Base-by-base conservation (phyloP, 768 basidiomycete species). In the Pisolithus sp. region DNA sequence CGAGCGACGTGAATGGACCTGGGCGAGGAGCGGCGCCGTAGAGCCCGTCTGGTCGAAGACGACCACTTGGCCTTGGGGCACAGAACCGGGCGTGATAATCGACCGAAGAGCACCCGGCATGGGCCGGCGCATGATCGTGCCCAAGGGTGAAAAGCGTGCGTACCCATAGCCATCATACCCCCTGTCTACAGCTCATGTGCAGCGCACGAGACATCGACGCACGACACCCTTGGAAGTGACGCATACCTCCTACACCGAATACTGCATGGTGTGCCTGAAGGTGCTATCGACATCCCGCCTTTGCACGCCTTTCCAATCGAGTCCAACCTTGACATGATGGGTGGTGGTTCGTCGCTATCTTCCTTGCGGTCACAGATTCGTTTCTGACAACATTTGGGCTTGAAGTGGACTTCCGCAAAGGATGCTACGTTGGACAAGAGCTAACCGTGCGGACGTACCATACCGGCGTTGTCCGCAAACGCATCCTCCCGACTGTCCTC, bases 391-490 rank as follows among this genome's bases (percentile, higher is more conserved):
- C 9, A 28, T 55, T 23, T 56, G 26, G 49, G 39, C 48, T 41
- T 45, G 24, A 76, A 86, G 94, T 98, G 64, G 93, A 97, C 69
- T 97, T 96, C 67, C 76, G 90, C 51, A 99, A 99, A 71, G 96
- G 96, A 3, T 99, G 96, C 64, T 98, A 97, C 63, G 86, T 98
- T 5, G 96, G 96, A 8, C 96, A 99, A 74, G 96, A 98, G 62
- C 75, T 98, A 38, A 97, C 94, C 0, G 94, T 96, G 6, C 81
- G 96, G 48, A 97, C 95, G 36, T 95, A 95, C 67, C 93, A 97
- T 66, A 97, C 88, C 6, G 96, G 96, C 10, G 76, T 86, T 24
- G 73, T 96, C 40, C 78, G 96, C 55, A 98, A 97, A 67, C 82
- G 96, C 12, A 88, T 94, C 30, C 70, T 93, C 10, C 93, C 93